Evolutionary conservation across 1,284 basidiomycete species (phyloP), one percentile per base, ranked within the genome.

Genomic region (Flammula alnicola): DNA sequence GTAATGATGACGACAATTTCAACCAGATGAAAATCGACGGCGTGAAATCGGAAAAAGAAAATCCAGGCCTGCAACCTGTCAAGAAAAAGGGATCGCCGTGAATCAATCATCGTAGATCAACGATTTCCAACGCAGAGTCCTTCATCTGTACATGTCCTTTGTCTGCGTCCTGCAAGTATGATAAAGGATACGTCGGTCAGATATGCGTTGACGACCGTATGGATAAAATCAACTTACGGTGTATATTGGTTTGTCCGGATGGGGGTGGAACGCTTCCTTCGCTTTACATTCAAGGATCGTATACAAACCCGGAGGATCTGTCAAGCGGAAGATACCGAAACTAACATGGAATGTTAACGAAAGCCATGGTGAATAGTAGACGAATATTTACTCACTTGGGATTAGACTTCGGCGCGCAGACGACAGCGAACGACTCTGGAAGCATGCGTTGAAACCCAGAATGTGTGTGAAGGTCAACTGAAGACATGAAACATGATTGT

Each of bases 401-500:
- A 17, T 78, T 81, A 2, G 81, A 84, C 47, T 80, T 81, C 0
- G 93, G 93, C 2, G 92, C 90, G 61, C 92, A 95, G 10, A 95
- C 93, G 38, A 95, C 90, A 0, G 93, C 93, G 60, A 95, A 90
- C 0, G 91, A 92, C 65, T 95, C 93, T 0, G 89, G 89, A 3
- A 95, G 77, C 84, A 93, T 92, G 19, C 82, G 68, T 58, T 95
- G 93, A 70, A 93, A 95, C 5, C 81, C 84, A 1, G 88, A 86
- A 64, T 95, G 93, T 2, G 92, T 95, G 61, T 95, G 93, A 31
- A 95, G 69, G 65, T 95, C 93, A 9, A 93, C 83, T 17, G 90
- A 93, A 5, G 88, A 91, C 85, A 95, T 92, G 71, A 92, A 92
- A 67, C 92, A 95, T 46, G 86, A 88, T 59, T 95, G 93, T 11